Base-by-base conservation (phyloP, 2,329 filamentous ascomycete genomes). In the Dothideomycetes sp. region DNA sequence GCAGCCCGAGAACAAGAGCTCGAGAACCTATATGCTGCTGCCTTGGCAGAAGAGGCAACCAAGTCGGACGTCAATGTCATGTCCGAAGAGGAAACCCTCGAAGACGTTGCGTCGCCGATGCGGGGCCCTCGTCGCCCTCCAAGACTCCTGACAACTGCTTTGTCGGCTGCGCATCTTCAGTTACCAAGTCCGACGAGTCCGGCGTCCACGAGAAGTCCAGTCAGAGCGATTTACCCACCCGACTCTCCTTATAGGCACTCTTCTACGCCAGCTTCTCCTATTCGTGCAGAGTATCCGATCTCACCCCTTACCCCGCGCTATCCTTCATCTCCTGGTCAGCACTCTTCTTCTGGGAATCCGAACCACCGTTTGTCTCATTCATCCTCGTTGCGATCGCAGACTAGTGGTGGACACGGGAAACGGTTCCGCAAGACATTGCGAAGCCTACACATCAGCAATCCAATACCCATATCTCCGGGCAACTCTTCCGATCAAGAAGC, bases 21-120 rank as follows among this genome's bases (percentile, higher is more conserved):
- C 60, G 87, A 94, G 59, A 78, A 84, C 52, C 78, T 96, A 58
- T 96, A 95, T 63, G 86, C 80, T 45, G 82, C 87, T 49, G 88
- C 94, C 47, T 82, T 94, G 79, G 85, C 87, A 59, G 84, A 94
- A 51, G 88, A 95, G 47, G 71, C 69, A 34, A 63, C 66, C 46
- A 70, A 66, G 19, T 52, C 51, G 19, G 52, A 37, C 10, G 36
- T 31, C n/a, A 40, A 41, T 9, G 24, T 44, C 10, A 34, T 38
- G 12, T 34, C 43, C 12, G 19, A 41, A 11, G 40, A 37, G n/a
- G 7, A 41, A 12, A 7, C 12, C 22, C 22, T 12, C 7, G 22
- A 27, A 27, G 22, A 7, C 12, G 12, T 7, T 12, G 12, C 7
- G 12, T 27, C 22, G 22, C 22, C 22, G 22, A 7, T 12, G 12